Conservation (phyloP, 1,284 basidiomycete genomes). For the Puccinia novopanici region DNA sequence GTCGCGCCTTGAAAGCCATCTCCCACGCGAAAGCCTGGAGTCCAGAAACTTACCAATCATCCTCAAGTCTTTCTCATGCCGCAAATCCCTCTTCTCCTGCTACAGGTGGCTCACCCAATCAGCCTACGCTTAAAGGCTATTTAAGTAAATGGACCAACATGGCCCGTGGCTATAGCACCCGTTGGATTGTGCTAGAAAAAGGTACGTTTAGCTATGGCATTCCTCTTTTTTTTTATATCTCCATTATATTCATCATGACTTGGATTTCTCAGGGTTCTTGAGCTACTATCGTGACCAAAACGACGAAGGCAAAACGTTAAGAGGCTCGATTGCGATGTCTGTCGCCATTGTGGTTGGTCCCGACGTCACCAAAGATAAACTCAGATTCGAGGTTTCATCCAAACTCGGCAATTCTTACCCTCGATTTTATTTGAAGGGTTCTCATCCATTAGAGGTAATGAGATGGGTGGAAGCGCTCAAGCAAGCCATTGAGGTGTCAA, state of each 20-base stretch:
- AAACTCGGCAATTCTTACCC: conserved; percentile 58
- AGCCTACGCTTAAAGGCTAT: conserved; percentile 74
- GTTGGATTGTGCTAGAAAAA: conserved; percentile 91
- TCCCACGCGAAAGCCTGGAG: conserved; percentile 37
- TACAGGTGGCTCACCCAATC: conserved; percentile 54
- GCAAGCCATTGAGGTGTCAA: conserved; percentile 67
- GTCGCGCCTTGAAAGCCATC: conserved; percentile 52
- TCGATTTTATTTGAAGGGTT: conserved; percentile 87
- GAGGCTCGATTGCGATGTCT: conserved; percentile 86
- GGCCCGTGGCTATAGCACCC: conserved; percentile 82
- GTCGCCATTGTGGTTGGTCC: conserved; percentile 67
- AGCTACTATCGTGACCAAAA: conserved; percentile 81
- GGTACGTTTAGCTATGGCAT: no score
- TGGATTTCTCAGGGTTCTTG: conserved; percentile 51
- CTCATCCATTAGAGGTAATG: conserved; percentile 81
- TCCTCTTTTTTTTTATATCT: no score
- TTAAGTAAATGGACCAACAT: conserved; percentile 88
- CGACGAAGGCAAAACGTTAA: conserved; percentile 81
- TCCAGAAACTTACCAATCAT: conserved; percentile 31
- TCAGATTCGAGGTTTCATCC: conserved; percentile 80
- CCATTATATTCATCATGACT: no score
- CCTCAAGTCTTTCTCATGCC: conserved; percentile 17
- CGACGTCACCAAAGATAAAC: conserved; percentile 64
- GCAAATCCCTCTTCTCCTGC: neutral
- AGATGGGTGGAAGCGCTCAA: conserved; percentile 79